Evolutionary conservation across 2,329 filamentous ascomycete genomes (phyloP).

Genomic region (Curvularia spicifera): DNA sequence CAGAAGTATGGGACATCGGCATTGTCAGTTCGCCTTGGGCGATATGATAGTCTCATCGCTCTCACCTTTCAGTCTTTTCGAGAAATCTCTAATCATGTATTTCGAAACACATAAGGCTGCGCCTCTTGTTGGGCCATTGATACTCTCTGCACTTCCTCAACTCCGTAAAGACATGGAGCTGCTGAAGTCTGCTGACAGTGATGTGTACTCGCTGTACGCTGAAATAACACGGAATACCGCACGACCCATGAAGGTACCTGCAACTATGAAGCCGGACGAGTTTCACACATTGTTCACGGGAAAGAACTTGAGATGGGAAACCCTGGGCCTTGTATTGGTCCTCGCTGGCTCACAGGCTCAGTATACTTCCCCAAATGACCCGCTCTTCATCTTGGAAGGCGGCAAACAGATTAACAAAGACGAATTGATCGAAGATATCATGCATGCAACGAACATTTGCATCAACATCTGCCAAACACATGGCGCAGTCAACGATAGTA

Average conservation of each 20-base stretch:
- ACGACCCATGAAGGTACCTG: slow-evolving; percentile 40
- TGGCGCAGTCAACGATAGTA: slow-evolving; percentile 44
- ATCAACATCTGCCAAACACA: slow-evolving; percentile 46
- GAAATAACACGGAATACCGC: slow-evolving; percentile 45
- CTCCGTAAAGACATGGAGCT: slow-evolving; percentile 40
- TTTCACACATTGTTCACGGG: slow-evolving; percentile 46
- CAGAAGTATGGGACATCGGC: slow-evolving; percentile 31
- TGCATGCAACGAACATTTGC: slow-evolving; percentile 46
- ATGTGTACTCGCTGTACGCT: slow-evolving; percentile 31
- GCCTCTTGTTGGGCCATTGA: slow-evolving; percentile 37
- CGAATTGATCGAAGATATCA: slow-evolving; percentile 43
- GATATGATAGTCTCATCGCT: slow-evolving; percentile 40
- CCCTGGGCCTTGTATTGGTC: slow-evolving; percentile 38
- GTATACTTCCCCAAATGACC: slow-evolving; percentile 39
- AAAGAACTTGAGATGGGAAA: slow-evolving; percentile 46
- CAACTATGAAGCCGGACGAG: slow-evolving; percentile 39
- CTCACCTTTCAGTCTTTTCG: slow-evolving; percentile 39
- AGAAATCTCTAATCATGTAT: slow-evolving; percentile 36
- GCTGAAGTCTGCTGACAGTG: slow-evolving; percentile 25
- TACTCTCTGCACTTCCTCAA: slow-evolving; percentile 42
- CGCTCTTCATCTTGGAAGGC: slow-evolving; percentile 41
- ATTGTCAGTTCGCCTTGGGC: slow-evolving; percentile 40
- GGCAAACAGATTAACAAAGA: slow-evolving; percentile 41
- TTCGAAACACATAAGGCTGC: slow-evolving; percentile 37
- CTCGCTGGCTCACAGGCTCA: slow-evolving; percentile 41